Percentiles rank a stretch among this genome's conserved stretches.
Conservation (phyloP, 2,329 filamentous ascomycete genomes). For the Cephalotrichum gorgonifer region DNA sequence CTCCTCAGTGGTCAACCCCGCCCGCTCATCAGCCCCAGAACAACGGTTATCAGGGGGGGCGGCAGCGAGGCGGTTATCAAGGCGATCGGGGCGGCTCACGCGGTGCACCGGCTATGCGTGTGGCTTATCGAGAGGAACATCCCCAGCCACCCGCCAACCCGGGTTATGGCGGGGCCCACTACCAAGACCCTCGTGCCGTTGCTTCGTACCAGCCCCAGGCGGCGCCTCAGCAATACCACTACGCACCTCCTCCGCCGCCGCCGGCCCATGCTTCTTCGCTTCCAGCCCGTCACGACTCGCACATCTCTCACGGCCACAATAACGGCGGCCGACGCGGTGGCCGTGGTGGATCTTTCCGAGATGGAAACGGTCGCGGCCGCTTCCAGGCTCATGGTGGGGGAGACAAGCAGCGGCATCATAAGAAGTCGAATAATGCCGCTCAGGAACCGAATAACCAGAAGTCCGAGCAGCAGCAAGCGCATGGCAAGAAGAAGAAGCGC, state of each 20-base stretch:
- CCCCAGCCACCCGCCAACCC: background rate
- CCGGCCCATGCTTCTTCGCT: conserved; percentile 10
- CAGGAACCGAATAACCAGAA: conserved; percentile 14
- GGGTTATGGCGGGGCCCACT: background rate
- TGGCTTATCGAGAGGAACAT: conserved; percentile 1
- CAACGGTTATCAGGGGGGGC: conserved; percentile 1
- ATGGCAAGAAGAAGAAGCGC: conserved; percentile 58
- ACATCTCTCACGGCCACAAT: conserved; percentile 16
- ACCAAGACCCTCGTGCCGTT: conserved; percentile 1
- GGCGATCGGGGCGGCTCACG: conserved; percentile 30
- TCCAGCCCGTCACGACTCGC: conserved; percentile 19
- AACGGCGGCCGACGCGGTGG: conserved; percentile 22
- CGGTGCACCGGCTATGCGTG: background rate
- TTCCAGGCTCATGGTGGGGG: conserved; percentile 35
- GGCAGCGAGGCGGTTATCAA: conserved; percentile 23
- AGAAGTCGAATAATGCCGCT: conserved; percentile 11
- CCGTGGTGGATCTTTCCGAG: conserved; percentile 23
- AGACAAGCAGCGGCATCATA: conserved; percentile 12
- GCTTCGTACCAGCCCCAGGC: conserved; percentile 1
- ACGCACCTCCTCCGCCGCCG: conserved; percentile 27
- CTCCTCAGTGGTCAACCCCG: conserved; percentile 2
- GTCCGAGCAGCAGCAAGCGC: background rate
- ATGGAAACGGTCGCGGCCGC: conserved; percentile 30
- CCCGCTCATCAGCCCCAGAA: background rate
- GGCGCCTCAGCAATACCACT: conserved; percentile 18